A percentile compares a stretch with the other conserved stretches of the same genome.
Evolutionary conservation across 2,329 filamentous ascomycete genomes (phyloP).

Genomic region (Aspergillus intermedius): DNA sequence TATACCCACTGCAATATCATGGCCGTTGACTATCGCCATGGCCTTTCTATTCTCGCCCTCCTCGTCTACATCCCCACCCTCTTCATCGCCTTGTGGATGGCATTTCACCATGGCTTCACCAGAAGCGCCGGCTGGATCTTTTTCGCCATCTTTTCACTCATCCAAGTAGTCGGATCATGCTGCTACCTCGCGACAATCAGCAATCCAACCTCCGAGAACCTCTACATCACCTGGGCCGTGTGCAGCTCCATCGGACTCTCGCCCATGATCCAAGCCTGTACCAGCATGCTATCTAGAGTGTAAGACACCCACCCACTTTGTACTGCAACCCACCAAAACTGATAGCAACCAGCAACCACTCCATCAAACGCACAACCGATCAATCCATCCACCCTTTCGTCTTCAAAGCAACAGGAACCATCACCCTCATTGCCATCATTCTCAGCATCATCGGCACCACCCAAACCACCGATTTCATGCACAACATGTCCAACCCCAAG

Average conservation of each 20-base stretch:
- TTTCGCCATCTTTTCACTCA: slow-evolving; percentile 47
- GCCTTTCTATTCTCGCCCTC: slow-evolving; percentile 26
- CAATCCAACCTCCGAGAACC: slow-evolving; percentile 28
- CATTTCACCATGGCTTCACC: slow-evolving; percentile 32
- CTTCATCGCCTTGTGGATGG: slow-evolving; percentile 23
- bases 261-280: slow-evolving; percentile 41
- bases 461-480: slow-evolving; percentile 22
- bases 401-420: slow-evolving; percentile 24
- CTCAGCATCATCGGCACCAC: slow-evolving; percentile 42
- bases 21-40: slow-evolving; percentile 27
- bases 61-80: slow-evolving; percentile 32
- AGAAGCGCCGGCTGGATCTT: slow-evolving; percentile 49
- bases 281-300: slow-evolving; percentile 39
- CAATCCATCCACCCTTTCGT: slow-evolving; percentile 15
- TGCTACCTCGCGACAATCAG: slow-evolving; percentile 47
- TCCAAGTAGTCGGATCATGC: slow-evolving; percentile 46
- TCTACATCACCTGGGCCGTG: slow-evolving; percentile 38
- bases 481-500: slow-evolving; percentile 23
- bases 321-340: neutral
- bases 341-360: slow-evolving; percentile 14
- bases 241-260: slow-evolving; percentile 46
- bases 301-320: slow-evolving; percentile 10
- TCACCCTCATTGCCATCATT: slow-evolving; percentile 28
- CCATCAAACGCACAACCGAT: slow-evolving; percentile 13
- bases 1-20: slow-evolving; percentile 2